Evolutionary conservation across 2,329 filamentous ascomycete genomes (phyloP), one percentile per base, ranked within the genome.

Genomic region (Colletotrichum sp.): DNA sequence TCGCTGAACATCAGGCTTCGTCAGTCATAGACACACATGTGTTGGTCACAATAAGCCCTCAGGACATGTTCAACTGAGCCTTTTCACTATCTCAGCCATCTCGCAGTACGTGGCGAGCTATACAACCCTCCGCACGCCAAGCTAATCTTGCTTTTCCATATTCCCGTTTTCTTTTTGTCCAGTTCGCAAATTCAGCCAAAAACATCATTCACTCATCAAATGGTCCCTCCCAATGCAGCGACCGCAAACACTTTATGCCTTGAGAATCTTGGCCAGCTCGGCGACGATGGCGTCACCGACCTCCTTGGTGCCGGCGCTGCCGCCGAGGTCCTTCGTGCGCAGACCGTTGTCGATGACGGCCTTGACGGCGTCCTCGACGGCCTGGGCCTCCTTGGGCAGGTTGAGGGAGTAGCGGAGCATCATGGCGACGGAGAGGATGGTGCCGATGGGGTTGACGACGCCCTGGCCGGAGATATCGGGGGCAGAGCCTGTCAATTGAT

Each of bases 361-460:
- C 82, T 92, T 91, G 67, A 98, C 96, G 5, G 96, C 96, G 76
- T 93, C 90, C 87, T 98, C 96, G 78, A 98, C 92, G 66, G 93
- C 92, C 77, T 91, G 90, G 38, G 96, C 94, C 85, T 98, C 93
- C 67, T 92, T 89, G 34, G 94, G 92, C 79, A 96, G 91, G 81
- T 93, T 92, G 75, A 99, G 91, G 16, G 96, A 98, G 89, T 98
- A 99, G 82, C 95, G 94, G 82, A 98, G 91, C 93, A 99, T 95
- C 96, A 99, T 98, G 81, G 95, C 95, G 16, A 98, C 91, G 15
- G 96, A 98, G 58, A 99, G 91, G 78, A 99, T 95, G 71, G 95
- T 96, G 67, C 96, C 96, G 76, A 99, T 90, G 38, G 96, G 96
- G 89, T 86, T 84, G 81, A 98, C 96, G 79, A 98, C 93, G 76